phyloP scores from a whole-genome alignment of 2,329 filamentous ascomycete genomes.

The Hypocrella siamensis region DNA sequence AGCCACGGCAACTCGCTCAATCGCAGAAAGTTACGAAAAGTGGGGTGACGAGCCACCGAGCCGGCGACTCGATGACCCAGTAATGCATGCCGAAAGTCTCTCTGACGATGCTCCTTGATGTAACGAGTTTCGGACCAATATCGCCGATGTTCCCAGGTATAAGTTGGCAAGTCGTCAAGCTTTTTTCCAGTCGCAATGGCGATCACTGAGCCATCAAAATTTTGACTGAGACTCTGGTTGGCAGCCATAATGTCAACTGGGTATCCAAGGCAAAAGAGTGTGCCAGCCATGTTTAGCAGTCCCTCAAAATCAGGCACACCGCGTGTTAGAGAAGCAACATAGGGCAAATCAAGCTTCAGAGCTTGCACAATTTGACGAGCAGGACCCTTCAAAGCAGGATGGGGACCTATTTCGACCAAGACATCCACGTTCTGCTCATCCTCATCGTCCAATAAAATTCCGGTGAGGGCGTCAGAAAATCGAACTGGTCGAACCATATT shows the following conservation, averaged over 20 bases:
- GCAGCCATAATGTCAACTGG: conserved; percentile 24
- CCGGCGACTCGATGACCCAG: no score
- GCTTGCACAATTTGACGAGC: conserved; percentile 19
- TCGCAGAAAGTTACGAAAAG: conserved; percentile 17
- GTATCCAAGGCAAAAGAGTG: conserved; percentile 10
- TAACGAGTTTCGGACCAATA: conserved; percentile 13
- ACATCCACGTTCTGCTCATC: conserved; percentile 1
- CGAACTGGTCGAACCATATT: conserved; percentile 13
- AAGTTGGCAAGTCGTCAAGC: conserved; percentile 11
- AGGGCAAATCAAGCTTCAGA: background rate
- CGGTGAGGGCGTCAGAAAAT: conserved; percentile 2
- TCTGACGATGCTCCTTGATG: conserved; percentile 9
- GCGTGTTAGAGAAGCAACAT: background rate
- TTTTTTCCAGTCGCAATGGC: conserved; percentile 1
- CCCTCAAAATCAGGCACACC: background rate
- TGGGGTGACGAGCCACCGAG: no score
- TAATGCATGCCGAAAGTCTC: conserved; percentile 13
- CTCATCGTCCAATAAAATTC: background rate
- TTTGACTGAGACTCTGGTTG: conserved; percentile 14
- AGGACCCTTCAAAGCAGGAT: conserved; percentile 26
- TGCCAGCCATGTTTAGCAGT: background rate
- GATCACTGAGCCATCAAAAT: no score
- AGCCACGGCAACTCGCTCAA: conserved; percentile 17
- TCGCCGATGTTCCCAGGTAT: no score
- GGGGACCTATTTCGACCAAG: conserved; percentile 28